Evolutionary conservation across 2,329 filamentous ascomycete genomes (phyloP).

Genomic region (Calonectria pteridis): DNA sequence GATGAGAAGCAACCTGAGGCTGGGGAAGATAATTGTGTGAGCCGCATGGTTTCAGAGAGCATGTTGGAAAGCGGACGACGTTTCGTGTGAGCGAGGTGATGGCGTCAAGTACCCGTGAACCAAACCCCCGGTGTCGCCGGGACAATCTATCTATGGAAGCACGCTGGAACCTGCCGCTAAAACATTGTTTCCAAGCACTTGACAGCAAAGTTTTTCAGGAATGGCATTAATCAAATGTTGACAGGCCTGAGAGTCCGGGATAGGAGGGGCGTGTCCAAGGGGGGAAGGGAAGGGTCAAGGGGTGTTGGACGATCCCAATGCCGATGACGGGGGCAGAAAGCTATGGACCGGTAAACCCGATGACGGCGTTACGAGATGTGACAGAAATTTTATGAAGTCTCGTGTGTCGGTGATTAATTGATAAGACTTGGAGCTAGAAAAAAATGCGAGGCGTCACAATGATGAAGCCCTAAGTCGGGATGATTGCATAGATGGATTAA

Average conservation of each 20-base stretch:
- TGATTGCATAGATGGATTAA: neutral
- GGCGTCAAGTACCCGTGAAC: neutral
- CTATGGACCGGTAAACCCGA: neutral
- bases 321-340: neutral
- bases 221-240: neutral
- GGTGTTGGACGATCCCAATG: neutral
- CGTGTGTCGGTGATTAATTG: constrained; percentile 5
- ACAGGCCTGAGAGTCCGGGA: neutral
- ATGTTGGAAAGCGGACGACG: neutral
- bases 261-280: neutral
- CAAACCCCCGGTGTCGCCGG: neutral
- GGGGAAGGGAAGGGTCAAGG: neutral
- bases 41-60: neutral
- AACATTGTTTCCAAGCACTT: neutral
- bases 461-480: neutral
- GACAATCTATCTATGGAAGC: neutral
- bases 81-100: neutral
- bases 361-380: neutral
- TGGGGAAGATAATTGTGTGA: neutral
- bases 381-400: neutral
- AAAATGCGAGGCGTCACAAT: neutral
- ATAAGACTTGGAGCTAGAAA: neutral
- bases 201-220: neutral
- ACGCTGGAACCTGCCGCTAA: neutral
- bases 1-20: neutral